Percentiles rank a stretch among this genome's conserved stretches.
Evolutionary conservation across 768 basidiomycete genomes (phyloP).

Genomic region (Heimioporus sp.): DNA sequence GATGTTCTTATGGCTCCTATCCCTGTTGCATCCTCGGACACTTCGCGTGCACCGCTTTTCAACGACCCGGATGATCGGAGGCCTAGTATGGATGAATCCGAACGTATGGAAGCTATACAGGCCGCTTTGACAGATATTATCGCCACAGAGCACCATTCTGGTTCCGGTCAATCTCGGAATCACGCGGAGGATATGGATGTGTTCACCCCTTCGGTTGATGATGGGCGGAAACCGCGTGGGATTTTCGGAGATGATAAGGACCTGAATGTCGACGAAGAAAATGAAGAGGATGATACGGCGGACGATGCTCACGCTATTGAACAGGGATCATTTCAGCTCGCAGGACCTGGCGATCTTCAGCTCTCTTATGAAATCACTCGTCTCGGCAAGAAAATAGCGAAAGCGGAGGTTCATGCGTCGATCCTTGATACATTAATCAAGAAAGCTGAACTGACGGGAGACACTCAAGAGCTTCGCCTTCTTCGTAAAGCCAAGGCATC

Average conservation of each 20-base stretch:
- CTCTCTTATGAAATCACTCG: constrained; percentile 84
- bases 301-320: constrained; percentile 30
- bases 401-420: constrained; percentile 75
- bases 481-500: constrained; percentile 80
- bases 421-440: constrained; percentile 88
- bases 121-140: constrained; percentile 96
- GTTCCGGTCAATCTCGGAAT: constrained; percentile 22
- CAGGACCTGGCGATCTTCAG: constrained; percentile 87
- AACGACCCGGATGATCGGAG: constrained; percentile 68
- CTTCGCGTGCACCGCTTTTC: constrained; percentile 74
- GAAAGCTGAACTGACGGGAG: constrained; percentile 93
- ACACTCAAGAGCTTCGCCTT: constrained; percentile 79
- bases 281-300: constrained; percentile 33
- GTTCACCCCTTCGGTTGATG: constrained; percentile 5
- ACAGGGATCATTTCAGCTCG: constrained; percentile 63
- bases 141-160: constrained; percentile 65
- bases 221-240: constrained; percentile 27
- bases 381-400: constrained; percentile 70
- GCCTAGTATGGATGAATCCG: constrained; percentile 60
- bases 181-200: constrained; percentile 6
- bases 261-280: constrained; percentile 41
- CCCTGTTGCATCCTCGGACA: constrained; percentile 46
- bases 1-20: constrained; percentile 82
- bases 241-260: constrained; percentile 39
- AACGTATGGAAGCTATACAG: constrained; percentile 94